Evolutionary conservation across 1,284 basidiomycete species (phyloP).

Genomic region (Ceratorhiza oryzae-sativae): DNA sequence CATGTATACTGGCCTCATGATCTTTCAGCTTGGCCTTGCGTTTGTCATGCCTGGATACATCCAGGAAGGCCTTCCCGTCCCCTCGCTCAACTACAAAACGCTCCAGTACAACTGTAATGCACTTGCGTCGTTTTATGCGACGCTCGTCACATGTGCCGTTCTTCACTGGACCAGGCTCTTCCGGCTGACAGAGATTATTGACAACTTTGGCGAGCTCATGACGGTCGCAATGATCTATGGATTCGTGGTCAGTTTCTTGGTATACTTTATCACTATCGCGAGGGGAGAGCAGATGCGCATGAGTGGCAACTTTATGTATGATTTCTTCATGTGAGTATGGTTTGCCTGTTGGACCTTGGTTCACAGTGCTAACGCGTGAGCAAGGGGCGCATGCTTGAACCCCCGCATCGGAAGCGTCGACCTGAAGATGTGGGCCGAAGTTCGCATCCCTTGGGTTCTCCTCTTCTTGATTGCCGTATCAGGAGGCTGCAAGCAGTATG

Average conservation of each 20-base stretch:
- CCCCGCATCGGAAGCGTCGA: slow-evolving; percentile 93
- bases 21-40: slow-evolving; percentile 90
- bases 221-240: slow-evolving; percentile 95
- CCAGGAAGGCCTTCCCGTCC: slow-evolving; percentile 94
- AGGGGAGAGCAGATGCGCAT: slow-evolving; percentile 86
- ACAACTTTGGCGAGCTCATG: slow-evolving; percentile 97
- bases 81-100: slow-evolving; percentile 89
- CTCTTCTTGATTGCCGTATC: slow-evolving; percentile 95
- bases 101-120: slow-evolving; percentile 98
- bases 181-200: slow-evolving; percentile 93
- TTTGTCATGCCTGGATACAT: slow-evolving; percentile 89
- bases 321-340: slow-evolving; percentile 79
- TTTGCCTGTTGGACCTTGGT: background rate
- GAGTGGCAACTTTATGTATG: slow-evolving; percentile 93
- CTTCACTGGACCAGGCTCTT: slow-evolving; percentile 87
- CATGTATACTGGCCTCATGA: slow-evolving; percentile 88
- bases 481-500: slow-evolving; percentile 95
- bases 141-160: slow-evolving; percentile 75
- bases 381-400: slow-evolving; percentile 84
- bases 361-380: background rate
- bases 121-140: slow-evolving; percentile 86
- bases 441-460: slow-evolving; percentile 96
- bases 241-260: slow-evolving; percentile 79
- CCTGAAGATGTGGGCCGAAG: slow-evolving; percentile 99
- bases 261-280: slow-evolving; percentile 78